phyloP scores from a whole-genome alignment of 495 filamentous ascomycete species.

The Sordaria brevicollis region DNA sequence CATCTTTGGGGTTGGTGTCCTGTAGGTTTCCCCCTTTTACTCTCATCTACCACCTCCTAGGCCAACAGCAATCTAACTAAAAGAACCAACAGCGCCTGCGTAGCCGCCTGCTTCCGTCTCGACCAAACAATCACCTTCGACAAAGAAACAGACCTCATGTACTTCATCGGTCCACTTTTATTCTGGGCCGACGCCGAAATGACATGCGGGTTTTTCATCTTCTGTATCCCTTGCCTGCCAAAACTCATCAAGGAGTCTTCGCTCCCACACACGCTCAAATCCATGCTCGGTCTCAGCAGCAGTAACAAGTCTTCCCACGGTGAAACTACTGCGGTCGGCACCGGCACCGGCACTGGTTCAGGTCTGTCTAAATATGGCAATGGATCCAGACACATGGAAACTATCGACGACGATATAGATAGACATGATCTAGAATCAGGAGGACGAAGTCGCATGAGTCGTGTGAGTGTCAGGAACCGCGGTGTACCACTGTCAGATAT shows the following conservation, averaged over 20 bases:
- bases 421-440: no score
- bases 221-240: conserved; percentile 15
- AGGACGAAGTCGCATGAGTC: no score
- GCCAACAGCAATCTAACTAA: no score
- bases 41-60: not conserved
- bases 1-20: conserved; percentile 28
- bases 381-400: no score
- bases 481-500: no score
- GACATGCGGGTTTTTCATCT: conserved; percentile 24
- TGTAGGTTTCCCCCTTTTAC: conserved; percentile 25
- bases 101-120: conserved; percentile 22
- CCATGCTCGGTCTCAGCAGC: conserved; percentile 3
- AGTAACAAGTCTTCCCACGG: not conserved
- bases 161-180: conserved; percentile 8
- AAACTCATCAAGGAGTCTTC: conserved; percentile 13
- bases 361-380: no score
- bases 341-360: not conserved
- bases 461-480: no score
- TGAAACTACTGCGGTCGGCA: not conserved
- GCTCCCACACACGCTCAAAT: conserved; percentile 6
- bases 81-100: conserved; percentile 21
- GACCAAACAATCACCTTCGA: conserved; percentile 15
- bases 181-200: conserved; percentile 23
- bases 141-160: conserved; percentile 13
- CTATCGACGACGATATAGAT: no score